Percentiles rank a stretch among this genome's conserved stretches.
Evolutionary conservation across 768 basidiomycete species (phyloP).

Genomic region (Rhizopogon sp.): DNA sequence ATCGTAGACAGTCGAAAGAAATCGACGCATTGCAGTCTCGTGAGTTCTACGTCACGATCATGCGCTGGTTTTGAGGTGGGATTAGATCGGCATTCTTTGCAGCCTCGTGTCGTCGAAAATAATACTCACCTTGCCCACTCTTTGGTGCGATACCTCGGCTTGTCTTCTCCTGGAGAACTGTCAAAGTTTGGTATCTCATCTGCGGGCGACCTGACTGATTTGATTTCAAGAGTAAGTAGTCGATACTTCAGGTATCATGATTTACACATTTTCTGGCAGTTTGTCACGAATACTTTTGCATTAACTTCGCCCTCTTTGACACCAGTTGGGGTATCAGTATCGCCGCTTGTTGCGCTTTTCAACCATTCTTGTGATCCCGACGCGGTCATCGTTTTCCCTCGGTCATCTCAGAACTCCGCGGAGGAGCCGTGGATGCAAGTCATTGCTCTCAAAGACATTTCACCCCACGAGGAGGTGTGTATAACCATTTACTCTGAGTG

Average conservation of each 20-base stretch:
- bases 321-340: constrained; percentile 81
- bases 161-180: constrained; percentile 55
- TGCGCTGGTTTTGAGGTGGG: background rate
- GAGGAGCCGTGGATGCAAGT: constrained; percentile 68
- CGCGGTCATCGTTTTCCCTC: constrained; percentile 88
- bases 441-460: constrained; percentile 63
- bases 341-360: constrained; percentile 72
- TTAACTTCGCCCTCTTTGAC: constrained; percentile 72
- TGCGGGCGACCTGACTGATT: constrained; percentile 59
- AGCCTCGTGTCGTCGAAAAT: constrained; percentile 44
- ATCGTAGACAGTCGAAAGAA: constrained; percentile 45
- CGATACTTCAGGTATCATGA: background rate
- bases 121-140: constrained; percentile 72
- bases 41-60: constrained; percentile 30
- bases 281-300: constrained; percentile 88
- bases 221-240: constrained; percentile 62
- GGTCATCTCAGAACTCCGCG: constrained; percentile 28
- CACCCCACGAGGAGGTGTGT: constrained; percentile 63
- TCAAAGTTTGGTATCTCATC: constrained; percentile 51
- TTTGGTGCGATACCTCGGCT: constrained; percentile 64
- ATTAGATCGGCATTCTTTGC: constrained; percentile 54
- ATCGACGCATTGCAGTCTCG: constrained; percentile 74
- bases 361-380: constrained; percentile 91
- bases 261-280: constrained; percentile 39
- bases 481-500: background rate